phyloP scores from a whole-genome alignment of 148 eudicot genomes.

The Amaranthus hypochondriacus region DNA sequence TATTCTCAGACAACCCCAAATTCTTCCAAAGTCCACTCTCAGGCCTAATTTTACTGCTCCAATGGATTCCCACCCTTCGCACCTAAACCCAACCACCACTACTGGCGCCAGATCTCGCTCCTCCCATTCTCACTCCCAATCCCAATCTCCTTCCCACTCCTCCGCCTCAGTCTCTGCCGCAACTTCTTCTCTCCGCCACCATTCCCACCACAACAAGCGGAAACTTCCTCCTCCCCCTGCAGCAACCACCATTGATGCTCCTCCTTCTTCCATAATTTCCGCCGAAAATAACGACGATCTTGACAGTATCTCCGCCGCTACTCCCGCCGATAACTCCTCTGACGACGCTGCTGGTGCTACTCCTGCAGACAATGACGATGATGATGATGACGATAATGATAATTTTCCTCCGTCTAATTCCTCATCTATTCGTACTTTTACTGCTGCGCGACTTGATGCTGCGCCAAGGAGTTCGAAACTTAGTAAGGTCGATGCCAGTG shows the following conservation, averaged over 20 bases:
- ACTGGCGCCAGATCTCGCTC: conserved; percentile 66
- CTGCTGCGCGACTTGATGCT: conserved; percentile 61
- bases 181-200: conserved; percentile 41
- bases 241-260: conserved; percentile 36
- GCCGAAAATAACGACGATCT: conserved; percentile 78
- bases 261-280: conserved; percentile 52
- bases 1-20: not conserved
- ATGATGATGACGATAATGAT: conserved; percentile 68
- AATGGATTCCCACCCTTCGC: conserved; percentile 58
- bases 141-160: conserved; percentile 84
- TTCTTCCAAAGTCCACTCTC: not conserved
- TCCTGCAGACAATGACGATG: conserved; percentile 16
- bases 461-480: conserved; percentile 57
- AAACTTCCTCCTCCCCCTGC: conserved; percentile 31
- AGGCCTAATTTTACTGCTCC: not conserved
- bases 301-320: conserved; percentile 64
- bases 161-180: conserved; percentile 84
- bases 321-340: conserved; percentile 54
- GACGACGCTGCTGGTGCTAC: conserved; percentile 33
- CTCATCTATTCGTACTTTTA: conserved; percentile 71
- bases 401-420: conserved; percentile 28
- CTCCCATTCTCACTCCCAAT: conserved; percentile 78
- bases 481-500: conserved; percentile 35
- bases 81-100: conserved; percentile 34
- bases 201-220: conserved; percentile 55